A percentile compares a stretch with the other conserved stretches of the same genome.
phyloP scores from a whole-genome alignment of 1,284 basidiomycete species.

The Cutaneotrichosporon spelunceum region DNA sequence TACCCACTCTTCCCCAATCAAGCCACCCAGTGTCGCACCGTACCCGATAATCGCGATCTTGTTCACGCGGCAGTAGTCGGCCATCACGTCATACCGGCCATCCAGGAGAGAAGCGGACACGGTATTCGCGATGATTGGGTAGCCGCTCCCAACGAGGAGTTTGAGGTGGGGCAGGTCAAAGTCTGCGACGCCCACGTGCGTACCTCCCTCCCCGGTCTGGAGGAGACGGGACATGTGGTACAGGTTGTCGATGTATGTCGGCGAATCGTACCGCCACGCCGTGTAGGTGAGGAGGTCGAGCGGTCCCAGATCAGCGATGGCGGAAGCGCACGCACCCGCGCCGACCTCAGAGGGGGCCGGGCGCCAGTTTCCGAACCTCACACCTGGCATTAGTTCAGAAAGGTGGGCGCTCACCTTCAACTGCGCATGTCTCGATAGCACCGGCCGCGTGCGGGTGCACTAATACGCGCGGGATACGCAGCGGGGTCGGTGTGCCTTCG shows the following conservation, averaged over 20 bases:
- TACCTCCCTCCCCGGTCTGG: neutral
- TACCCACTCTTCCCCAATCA: constrained; percentile 22
- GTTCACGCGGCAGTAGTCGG: constrained; percentile 15
- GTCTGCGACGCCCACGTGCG: constrained; percentile 24
- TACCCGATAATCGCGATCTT: constrained; percentile 23
- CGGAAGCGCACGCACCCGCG: neutral
- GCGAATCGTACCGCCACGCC: constrained; percentile 4
- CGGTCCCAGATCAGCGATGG: neutral
- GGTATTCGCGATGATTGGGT: constrained; percentile 19
- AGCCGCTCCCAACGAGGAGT: constrained; percentile 19
- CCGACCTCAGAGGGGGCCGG: neutral
- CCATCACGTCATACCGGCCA: constrained; percentile 21
- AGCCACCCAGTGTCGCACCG: constrained; percentile 23
- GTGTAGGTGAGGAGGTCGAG: constrained; percentile 5
- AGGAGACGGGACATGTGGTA: constrained; percentile 4
- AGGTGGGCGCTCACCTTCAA: neutral
- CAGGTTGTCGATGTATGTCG: constrained; percentile 9
- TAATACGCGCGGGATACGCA: neutral
- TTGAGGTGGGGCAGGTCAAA: constrained; percentile 27
- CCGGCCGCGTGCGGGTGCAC: neutral
- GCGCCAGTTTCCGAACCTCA: neutral
- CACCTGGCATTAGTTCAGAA: neutral
- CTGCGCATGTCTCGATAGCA: neutral
- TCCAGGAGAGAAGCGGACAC: constrained; percentile 26
- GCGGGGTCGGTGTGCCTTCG: neutral